phyloP scores from a whole-genome alignment of 768 basidiomycete genomes.

The Tricholoma terreum region DNA sequence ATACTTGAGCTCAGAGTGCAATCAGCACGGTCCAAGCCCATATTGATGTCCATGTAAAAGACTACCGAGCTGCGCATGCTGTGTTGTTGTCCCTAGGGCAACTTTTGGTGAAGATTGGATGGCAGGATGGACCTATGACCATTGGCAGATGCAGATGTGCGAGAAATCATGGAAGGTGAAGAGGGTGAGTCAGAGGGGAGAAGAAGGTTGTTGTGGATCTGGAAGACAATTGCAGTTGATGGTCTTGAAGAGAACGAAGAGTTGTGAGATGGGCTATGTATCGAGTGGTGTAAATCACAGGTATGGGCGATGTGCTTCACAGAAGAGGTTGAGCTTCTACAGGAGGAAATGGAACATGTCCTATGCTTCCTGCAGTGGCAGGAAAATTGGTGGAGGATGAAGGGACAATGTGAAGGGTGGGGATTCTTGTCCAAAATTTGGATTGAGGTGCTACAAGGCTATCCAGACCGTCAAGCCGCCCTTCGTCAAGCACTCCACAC shows the following conservation, averaged over 20 bases:
- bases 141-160: constrained; percentile 9
- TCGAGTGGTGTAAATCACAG: constrained; percentile 23
- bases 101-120: not conserved
- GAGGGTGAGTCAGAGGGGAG: constrained; percentile 5
- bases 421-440: not conserved
- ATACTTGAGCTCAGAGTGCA: constrained; percentile 4
- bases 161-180: constrained; percentile 4
- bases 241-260: not conserved
- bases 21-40: not conserved
- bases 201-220: constrained; percentile 14
- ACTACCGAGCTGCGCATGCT: constrained; percentile 5
- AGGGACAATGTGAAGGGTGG: not conserved
- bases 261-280: constrained; percentile 11
- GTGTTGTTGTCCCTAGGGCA: not conserved
- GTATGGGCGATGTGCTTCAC: constrained; percentile 16
- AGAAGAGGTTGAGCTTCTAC: constrained; percentile 21
- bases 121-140: constrained; percentile 2
- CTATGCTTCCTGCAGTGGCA: constrained; percentile 15
- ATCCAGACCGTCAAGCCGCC: constrained; percentile 8
- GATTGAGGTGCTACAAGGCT: constrained; percentile 7
- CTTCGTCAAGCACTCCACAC: not conserved
- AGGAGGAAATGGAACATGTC: constrained; percentile 22
- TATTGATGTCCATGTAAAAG: not conserved
- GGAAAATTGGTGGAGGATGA: constrained; percentile 13
- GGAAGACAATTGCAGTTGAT: constrained; percentile 1